These are phyloP conservation scores for Blastobotrys parvus DNA, from an alignment of 805 yeast species.

Conservation along the genomic window DNA sequence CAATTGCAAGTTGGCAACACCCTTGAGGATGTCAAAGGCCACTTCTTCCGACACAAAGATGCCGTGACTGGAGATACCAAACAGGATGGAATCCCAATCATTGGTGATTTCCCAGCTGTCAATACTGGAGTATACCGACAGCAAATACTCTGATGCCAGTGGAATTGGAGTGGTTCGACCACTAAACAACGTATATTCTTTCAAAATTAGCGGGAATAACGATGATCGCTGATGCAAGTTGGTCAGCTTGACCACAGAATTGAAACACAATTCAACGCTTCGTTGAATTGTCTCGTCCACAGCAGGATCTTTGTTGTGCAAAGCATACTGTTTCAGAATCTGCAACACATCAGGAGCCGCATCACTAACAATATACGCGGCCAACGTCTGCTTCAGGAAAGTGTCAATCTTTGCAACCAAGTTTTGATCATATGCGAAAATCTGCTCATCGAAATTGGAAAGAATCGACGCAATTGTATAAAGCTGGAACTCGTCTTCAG, in stretches of 20 bases:
- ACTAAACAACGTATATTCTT: slow-evolving; percentile 6
- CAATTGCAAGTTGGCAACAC: slow-evolving; percentile 5
- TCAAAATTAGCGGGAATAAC: slow-evolving; percentile 6
- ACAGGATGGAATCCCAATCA: slow-evolving; percentile 9
- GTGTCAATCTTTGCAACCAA: slow-evolving; percentile 1
- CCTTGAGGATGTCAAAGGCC: slow-evolving; percentile 8
- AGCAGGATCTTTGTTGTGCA: slow-evolving; percentile 2
- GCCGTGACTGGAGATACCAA: slow-evolving; percentile 12
- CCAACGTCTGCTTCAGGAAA: slow-evolving; percentile 7
- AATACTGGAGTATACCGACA: slow-evolving; percentile 6
- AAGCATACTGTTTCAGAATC: slow-evolving; percentile 5
- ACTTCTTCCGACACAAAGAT: slow-evolving; percentile 12
- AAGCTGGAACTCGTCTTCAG: slow-evolving; percentile 3
- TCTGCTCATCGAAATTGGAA: slow-evolving; percentile 2
- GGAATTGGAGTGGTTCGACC: slow-evolving; percentile 6
- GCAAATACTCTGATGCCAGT: slow-evolving; percentile 6
- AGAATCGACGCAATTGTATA: slow-evolving; percentile 4
- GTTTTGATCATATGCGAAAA: slow-evolving; percentile 2
- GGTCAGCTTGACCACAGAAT: slow-evolving; percentile 8
- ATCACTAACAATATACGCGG: slow-evolving; percentile 8
- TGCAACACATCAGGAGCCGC: slow-evolving; percentile 6
- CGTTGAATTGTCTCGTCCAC: slow-evolving; percentile 4
- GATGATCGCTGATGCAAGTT: slow-evolving; percentile 5
- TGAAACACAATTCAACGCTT: slow-evolving; percentile 5
- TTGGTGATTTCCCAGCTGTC: slow-evolving; percentile 9